Evolutionary conservation across 257 asterid genomes (phyloP).

Genomic region (Plectranthus barbatus): DNA sequence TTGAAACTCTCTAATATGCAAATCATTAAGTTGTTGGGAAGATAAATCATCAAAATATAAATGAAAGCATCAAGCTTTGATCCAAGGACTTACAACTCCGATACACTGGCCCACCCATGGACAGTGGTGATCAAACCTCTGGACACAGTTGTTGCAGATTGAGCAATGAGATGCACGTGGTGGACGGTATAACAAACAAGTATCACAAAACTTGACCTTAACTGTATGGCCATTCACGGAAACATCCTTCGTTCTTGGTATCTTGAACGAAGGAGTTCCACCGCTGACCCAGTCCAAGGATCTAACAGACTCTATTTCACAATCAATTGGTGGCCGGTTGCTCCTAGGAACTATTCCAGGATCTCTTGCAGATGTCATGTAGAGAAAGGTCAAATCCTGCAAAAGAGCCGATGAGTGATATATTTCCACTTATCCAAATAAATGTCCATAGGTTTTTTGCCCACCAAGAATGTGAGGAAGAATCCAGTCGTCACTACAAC

Average conservation of each 20-base stretch:
- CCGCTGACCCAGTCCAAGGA: slow-evolving; percentile 58
- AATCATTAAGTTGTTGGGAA: neutral
- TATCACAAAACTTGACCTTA: slow-evolving; percentile 76
- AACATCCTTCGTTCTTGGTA: slow-evolving; percentile 69
- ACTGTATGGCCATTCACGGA: slow-evolving; percentile 53
- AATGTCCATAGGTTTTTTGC: slow-evolving; percentile 13
- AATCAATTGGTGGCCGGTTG: slow-evolving; percentile 40
- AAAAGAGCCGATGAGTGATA: slow-evolving; percentile 6
- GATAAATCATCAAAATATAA: neutral
- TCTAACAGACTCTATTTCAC: slow-evolving; percentile 23
- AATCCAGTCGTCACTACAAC: slow-evolving; percentile 41
- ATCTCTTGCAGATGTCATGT: slow-evolving; percentile 65
- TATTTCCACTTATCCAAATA: neutral
- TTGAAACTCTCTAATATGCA: neutral
- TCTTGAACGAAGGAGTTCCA: slow-evolving; percentile 37
- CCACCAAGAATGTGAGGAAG: slow-evolving; percentile 55
- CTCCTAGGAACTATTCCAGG: slow-evolving; percentile 86
- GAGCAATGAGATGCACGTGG: slow-evolving; percentile 98
- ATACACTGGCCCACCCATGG: slow-evolving; percentile 98
- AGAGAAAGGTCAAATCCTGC: slow-evolving; percentile 71
- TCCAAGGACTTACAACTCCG: slow-evolving; percentile 50
- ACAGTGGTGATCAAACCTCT: slow-evolving; percentile 96
- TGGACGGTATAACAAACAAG: slow-evolving; percentile 82
- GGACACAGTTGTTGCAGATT: slow-evolving; percentile 88
- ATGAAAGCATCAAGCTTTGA: neutral